A percentile compares a stretch with the other conserved stretches of the same genome.
Evolutionary conservation across 768 basidiomycete genomes (phyloP).

Genomic region (Lepiota venenata): DNA sequence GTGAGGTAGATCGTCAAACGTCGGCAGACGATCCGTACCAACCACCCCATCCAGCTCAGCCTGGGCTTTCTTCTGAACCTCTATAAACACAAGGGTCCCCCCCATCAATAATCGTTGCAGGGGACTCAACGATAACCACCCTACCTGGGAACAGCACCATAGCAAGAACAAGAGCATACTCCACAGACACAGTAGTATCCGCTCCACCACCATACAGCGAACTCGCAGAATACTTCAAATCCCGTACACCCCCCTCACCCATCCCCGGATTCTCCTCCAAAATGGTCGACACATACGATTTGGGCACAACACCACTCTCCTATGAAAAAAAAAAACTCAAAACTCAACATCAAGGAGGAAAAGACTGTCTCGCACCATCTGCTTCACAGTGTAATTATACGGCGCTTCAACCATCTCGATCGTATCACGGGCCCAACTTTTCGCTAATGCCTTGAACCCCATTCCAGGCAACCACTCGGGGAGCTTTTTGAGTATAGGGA

Average conservation of each 20-base stretch:
- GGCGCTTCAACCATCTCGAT: constrained; percentile 40
- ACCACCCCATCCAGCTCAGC: constrained; percentile 46
- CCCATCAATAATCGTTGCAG: background rate
- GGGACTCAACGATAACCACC: background rate
- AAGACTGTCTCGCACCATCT: constrained; percentile 52
- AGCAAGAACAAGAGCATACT: constrained; percentile 46
- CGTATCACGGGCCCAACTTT: constrained; percentile 34
- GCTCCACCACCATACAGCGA: constrained; percentile 43
- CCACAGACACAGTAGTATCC: constrained; percentile 45
- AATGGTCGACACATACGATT: constrained; percentile 40
- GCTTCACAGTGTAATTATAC: constrained; percentile 38
- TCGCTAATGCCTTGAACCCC: constrained; percentile 45
- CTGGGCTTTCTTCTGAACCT: constrained; percentile 50
- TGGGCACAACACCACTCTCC: constrained; percentile 37
- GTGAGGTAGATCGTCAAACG: constrained; percentile 34
- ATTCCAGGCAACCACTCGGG: constrained; percentile 60
- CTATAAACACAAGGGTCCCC: constrained; percentile 23
- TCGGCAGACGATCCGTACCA: constrained; percentile 34
- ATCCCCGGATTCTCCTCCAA: constrained; percentile 33
- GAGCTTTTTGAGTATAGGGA: constrained; percentile 39
- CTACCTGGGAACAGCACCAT: constrained; percentile 38
- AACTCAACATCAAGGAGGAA: too few species aligned
- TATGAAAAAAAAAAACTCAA: constrained; percentile 13
- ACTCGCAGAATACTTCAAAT: constrained; percentile 40
- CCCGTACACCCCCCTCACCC: constrained; percentile 28